Percentiles rank a stretch among this genome's conserved stretches.
Conservation (phyloP, 1,139 yeast species). For the Saccharomycopsis hybrid region DNA sequence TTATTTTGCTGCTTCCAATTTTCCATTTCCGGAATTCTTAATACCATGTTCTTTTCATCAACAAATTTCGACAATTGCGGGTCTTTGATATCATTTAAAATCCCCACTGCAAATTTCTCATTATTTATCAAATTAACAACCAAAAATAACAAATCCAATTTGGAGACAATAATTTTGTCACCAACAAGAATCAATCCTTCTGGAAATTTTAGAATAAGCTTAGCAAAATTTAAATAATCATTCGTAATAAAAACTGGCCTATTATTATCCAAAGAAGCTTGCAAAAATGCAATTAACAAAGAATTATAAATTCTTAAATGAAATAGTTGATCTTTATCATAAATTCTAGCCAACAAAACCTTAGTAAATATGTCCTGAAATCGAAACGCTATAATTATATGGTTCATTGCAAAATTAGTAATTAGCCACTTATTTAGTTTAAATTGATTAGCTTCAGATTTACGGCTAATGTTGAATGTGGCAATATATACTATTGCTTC, state of each 20-base stretch:
- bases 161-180: slow-evolving; percentile 45
- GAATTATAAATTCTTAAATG: slow-evolving; percentile 46
- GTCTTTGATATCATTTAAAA: slow-evolving; percentile 26
- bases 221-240: slow-evolving; percentile 34
- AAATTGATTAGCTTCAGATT: slow-evolving; percentile 38
- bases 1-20: slow-evolving; percentile 40
- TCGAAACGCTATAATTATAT: slow-evolving; percentile 38
- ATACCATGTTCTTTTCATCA: slow-evolving; percentile 20
- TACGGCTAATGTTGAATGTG: slow-evolving; percentile 44
- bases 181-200: slow-evolving; percentile 31
- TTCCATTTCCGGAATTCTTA: slow-evolving; percentile 30
- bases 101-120: slow-evolving; percentile 25
- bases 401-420: slow-evolving; percentile 42
- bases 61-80: slow-evolving; percentile 21
- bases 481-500: slow-evolving; percentile 49
- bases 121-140: slow-evolving; percentile 11
- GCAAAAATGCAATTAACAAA: slow-evolving; percentile 42
- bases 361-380: slow-evolving; percentile 36
- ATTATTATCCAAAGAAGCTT: slow-evolving; percentile 42
- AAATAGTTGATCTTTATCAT: slow-evolving; percentile 36
- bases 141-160: slow-evolving; percentile 31
- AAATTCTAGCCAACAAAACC: slow-evolving; percentile 28
- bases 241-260: slow-evolving; percentile 34
- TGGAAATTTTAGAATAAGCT: slow-evolving; percentile 38
- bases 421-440: slow-evolving; percentile 43